Conservation (phyloP, 2,329 filamentous ascomycete genomes). For the Dendrostoma leiphaemia region DNA sequence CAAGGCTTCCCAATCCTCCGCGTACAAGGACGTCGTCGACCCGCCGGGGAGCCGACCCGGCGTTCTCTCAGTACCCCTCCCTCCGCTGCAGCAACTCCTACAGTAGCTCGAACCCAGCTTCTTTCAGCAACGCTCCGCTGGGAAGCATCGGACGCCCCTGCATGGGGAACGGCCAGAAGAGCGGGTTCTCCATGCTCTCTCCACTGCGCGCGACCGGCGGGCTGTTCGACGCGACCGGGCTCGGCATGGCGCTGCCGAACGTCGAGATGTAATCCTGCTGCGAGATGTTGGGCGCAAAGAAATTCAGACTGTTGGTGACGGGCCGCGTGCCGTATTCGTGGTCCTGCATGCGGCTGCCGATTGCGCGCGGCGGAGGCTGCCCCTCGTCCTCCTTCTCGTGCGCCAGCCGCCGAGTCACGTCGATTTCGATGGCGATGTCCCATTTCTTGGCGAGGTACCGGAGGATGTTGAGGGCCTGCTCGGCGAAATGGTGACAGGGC, state of each 20-base stretch:
- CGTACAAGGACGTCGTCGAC: no score
- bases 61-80: no score
- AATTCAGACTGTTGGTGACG: constrained; percentile 53
- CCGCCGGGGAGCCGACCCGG: no score
- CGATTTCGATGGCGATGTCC: constrained; percentile 52
- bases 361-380: no score
- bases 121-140: constrained; percentile 42
- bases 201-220: constrained; percentile 26
- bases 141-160: constrained; percentile 56
- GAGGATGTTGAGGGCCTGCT: constrained; percentile 59
- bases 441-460: constrained; percentile 57
- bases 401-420: constrained; percentile 16
- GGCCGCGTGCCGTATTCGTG: constrained; percentile 42
- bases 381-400: constrained; percentile 2
- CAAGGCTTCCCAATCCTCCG: no score
- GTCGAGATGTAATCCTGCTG: constrained; percentile 47
- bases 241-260: constrained; percentile 35
- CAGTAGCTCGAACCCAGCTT: constrained; percentile 50
- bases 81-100: no score
- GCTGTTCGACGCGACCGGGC: not conserved
- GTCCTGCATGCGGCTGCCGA: constrained; percentile 31
- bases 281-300: constrained; percentile 51
- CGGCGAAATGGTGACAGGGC: constrained; percentile 58
- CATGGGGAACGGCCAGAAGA: constrained; percentile 62
- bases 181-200: constrained; percentile 47